Conservation (phyloP, 768 basidiomycete genomes). For the Lanmaoa pseudosensibilis region DNA sequence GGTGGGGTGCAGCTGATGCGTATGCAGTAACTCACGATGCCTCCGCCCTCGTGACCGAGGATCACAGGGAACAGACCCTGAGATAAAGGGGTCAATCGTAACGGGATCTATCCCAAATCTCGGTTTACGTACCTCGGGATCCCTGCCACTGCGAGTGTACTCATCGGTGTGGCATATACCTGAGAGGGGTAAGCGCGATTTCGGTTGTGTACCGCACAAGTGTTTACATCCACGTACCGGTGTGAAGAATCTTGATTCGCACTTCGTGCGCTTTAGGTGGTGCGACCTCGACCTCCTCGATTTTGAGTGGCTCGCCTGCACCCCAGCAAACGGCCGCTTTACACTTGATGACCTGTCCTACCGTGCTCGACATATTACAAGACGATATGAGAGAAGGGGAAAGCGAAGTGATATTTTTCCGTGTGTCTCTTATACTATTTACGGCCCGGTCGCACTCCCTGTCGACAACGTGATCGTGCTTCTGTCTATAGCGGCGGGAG, state of each 20-base stretch:
- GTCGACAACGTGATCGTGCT: neutral
- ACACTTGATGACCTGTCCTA: constrained; percentile 77
- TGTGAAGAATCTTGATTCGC: constrained; percentile 88
- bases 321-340: constrained; percentile 97
- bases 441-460: neutral
- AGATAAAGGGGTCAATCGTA: constrained; percentile 8
- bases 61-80: constrained; percentile 91
- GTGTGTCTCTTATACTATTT: neutral
- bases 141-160: constrained; percentile 94
- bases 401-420: constrained; percentile 8
- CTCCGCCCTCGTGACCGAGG: constrained; percentile 94
- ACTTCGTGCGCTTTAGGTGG: constrained; percentile 92
- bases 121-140: constrained; percentile 71
- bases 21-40: constrained; percentile 57
- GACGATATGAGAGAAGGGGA: constrained; percentile 21
- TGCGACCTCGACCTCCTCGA: constrained; percentile 93
- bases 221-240: constrained; percentile 50
- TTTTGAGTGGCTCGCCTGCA: constrained; percentile 78
- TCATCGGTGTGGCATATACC: constrained; percentile 98
- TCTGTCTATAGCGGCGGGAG: neutral
- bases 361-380: constrained; percentile 64
- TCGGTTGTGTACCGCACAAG: constrained; percentile 1
- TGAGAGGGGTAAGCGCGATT: constrained; percentile 27
- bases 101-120: constrained; percentile 2
- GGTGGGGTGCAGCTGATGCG: neutral